Evolutionary conservation across 345 rosid genomes (phyloP).

Genomic region (Populus deltoides): DNA sequence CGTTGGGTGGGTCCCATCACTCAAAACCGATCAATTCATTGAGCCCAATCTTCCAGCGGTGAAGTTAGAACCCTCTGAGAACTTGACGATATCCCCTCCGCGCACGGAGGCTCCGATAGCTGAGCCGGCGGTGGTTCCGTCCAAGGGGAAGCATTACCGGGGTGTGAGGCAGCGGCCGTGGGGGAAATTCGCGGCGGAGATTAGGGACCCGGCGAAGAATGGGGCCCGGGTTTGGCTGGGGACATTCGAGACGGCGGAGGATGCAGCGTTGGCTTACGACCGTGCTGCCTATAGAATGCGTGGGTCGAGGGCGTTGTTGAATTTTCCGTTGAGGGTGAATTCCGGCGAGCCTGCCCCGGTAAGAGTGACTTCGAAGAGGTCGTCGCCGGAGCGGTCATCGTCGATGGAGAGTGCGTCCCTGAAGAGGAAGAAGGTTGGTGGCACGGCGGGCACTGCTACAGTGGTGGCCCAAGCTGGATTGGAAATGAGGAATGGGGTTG

Average conservation of each 20-base stretch:
- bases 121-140: slow-evolving; percentile 29
- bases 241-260: slow-evolving; percentile 96
- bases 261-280: slow-evolving; percentile 95
- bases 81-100: background rate
- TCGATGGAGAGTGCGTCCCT: slow-evolving; percentile 46
- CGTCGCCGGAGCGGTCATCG: slow-evolving; percentile 48
- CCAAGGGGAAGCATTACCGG: slow-evolving; percentile 76
- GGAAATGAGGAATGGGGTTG: slow-evolving; percentile 26
- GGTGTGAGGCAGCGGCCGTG: slow-evolving; percentile 98
- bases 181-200: slow-evolving; percentile 99
- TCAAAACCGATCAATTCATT: slow-evolving; percentile 8
- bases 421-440: slow-evolving; percentile 52
- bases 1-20: slow-evolving; percentile 77
- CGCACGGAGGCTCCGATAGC: slow-evolving; percentile 7
- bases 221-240: slow-evolving; percentile 99
- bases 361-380: slow-evolving; percentile 75
- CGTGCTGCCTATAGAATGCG: slow-evolving; percentile 95
- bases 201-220: slow-evolving; percentile 94
- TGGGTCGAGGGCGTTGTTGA: slow-evolving; percentile 85
- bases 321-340: slow-evolving; percentile 84
- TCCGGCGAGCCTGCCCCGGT: slow-evolving; percentile 98
- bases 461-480: slow-evolving; percentile 21
- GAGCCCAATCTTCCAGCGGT: slow-evolving; percentile 25
- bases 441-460: slow-evolving; percentile 9
- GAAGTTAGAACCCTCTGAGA: slow-evolving; percentile 38